Evolutionary conservation across 2,329 filamentous ascomycete species (phyloP), one percentile per base, ranked within the genome.

Genomic region (Penicillium sp.): DNA sequence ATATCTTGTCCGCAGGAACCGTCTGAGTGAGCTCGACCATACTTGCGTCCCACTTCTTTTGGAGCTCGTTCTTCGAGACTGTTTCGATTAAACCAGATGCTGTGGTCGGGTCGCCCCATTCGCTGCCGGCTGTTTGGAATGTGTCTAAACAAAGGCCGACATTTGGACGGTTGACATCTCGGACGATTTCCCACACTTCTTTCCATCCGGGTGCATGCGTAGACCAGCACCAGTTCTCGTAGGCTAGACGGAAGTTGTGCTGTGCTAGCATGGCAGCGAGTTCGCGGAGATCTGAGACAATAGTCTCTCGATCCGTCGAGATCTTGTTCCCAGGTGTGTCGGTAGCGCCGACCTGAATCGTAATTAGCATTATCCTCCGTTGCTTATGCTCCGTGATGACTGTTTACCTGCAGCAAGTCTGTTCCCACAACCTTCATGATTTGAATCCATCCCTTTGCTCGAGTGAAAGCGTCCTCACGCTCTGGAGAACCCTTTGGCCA

Each of bases 161-260:
- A 44, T 89, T 88, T 0, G 71, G 68, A 2, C 79, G 64, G 47
- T 84, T 65, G 2, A 80, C 80, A 30, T 69, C 69, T 45, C 74
- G 55, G 3, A 85, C 80, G 9, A 88, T 80, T 2, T 75, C 65
- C 81, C 82, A 88, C 0, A 80, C 79, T 32, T 80, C 72, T 46
- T 73, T 75, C 84, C 84, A 90, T 1, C 66, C 71, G 0, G 80
- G 75, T 0, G 82, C 80, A 32, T 79, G 75, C 0, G 82, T 85
- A 0, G 79, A 79, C 84, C 84, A 89, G 62, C 83, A 86, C 82
- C 83, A 88, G 55, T 88, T 87, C 63, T 89, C 84, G 50, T 88
- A 89, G 0, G 83, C 82, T 12, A 89, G 65, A 5, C 75, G 71
- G 56, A 79, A 76, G 0, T 71, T 70, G 31, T 76, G 71, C 14